Base-by-base conservation (phyloP, 225 moss, liverwort and hornwort genomes). In the Bryum argenteum region DNA sequence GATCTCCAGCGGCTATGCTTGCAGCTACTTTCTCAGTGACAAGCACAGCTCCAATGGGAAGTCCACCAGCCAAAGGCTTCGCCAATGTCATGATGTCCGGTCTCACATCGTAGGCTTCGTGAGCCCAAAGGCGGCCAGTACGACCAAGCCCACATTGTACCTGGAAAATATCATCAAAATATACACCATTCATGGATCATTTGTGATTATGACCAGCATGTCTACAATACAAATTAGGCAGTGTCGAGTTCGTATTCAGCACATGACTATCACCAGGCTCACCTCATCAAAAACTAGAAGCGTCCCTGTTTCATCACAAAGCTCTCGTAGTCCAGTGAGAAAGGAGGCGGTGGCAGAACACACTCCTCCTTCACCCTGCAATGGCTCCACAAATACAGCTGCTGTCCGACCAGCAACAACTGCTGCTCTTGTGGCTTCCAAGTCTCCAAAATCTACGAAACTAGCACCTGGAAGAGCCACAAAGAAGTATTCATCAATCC, bases 261-360 rank as follows among this genome's bases (percentile, higher is more conserved):
- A 58, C 63, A 6, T 18, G 67, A 66, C 59, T n/a, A 11, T 16
- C 38, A 20, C 8, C 1, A 13, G 24, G n/a, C 53, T 17, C 13
- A 62, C 90, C 90, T 97, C 97, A 61, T 97, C 96, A 67, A 94
- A 97, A 63, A 97, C 89, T 51, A 94, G 87, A 79, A 98, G 84
- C 10, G 85, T 75, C 42, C 65, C 92, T 8, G 88, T 82, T 81
- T 88, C 88, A 69, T 98, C 89, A 67, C 97, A 98, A 19, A 98
- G 58, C 5, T 89, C 70, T 58, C 97, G 85, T 40, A 98, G 85
- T 22, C 97, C 97, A 53, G 73, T 75, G 1, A 98, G 87, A 67
- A 98, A 98, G 52, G 85, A 78, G 6, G 79, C 85, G 6, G 81
- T 80, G 42, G 92, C 91, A 67, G 92, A 78, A 33, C 72, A 77